Conservation (phyloP, 768 basidiomycete genomes). For the Leucosporidium scottii region DNA sequence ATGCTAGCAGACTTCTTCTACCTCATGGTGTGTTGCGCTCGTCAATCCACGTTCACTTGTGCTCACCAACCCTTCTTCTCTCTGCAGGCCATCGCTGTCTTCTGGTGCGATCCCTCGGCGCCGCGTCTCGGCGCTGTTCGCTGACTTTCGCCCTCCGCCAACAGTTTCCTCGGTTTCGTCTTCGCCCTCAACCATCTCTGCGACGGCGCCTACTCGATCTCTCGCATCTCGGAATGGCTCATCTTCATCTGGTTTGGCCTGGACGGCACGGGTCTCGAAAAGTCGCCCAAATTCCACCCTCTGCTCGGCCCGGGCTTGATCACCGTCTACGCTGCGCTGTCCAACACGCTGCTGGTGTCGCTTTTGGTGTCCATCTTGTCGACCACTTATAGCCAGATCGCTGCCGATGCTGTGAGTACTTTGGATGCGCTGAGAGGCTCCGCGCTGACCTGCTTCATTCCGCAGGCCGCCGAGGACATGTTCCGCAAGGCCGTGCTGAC, state of each 20-base stretch:
- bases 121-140: too few relatives aligned
- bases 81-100: conserved; percentile 50
- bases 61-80: not conserved
- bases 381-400: conserved; percentile 88
- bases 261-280: conserved; percentile 81
- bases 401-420: conserved; percentile 68
- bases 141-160: not conserved
- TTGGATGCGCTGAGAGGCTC: too few relatives aligned
- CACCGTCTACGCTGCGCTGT: conserved; percentile 74
- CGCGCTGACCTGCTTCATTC: conserved; percentile 7
- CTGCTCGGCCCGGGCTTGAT: conserved; percentile 82
- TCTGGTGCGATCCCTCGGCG: conserved; percentile 48
- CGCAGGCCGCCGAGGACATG: conserved; percentile 61
- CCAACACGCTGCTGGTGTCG: conserved; percentile 84
- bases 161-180: conserved; percentile 31
- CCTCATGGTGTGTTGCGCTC: conserved; percentile 18
- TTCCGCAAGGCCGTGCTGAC: conserved; percentile 88
- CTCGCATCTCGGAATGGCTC: conserved; percentile 35
- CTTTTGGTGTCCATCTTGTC: conserved; percentile 59
- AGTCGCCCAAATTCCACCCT: conserved; percentile 66
- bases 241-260: conserved; percentile 67
- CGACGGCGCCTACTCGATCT: conserved; percentile 27
- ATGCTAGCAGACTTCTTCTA: conserved; percentile 81
- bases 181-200: conserved; percentile 34
- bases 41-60: not conserved